Percentiles rank a stretch among this genome's conserved stretches.
These are phyloP conservation scores for Inga laurina DNA, from an alignment of 306 rosid species.

Conservation along the genomic window DNA sequence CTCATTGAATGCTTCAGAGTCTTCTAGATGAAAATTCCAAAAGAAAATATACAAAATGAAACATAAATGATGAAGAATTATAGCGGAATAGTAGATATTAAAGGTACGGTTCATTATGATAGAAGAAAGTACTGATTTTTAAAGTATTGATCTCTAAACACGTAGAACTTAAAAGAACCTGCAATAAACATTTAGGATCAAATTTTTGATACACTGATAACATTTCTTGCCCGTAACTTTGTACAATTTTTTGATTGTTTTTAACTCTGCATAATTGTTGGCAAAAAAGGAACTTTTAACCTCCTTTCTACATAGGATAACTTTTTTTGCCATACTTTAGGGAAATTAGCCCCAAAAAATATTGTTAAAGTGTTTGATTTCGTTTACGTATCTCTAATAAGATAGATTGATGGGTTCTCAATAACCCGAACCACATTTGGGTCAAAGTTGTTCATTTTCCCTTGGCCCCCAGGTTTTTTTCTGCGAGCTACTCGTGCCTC, in stretches of 20 bases:
- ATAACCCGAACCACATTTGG: not conserved
- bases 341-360: not conserved
- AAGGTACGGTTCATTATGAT: not conserved
- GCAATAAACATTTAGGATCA: too few relatives aligned
- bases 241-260: too few relatives aligned
- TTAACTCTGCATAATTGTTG: too few relatives aligned
- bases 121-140: not conserved
- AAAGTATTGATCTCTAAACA: not conserved
- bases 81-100: too few relatives aligned
- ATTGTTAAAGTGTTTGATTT: not conserved
- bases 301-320: not conserved
- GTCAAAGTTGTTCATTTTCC: not conserved
- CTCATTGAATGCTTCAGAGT: not conserved
- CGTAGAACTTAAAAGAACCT: not conserved
- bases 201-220: too few relatives aligned
- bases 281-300: too few relatives aligned
- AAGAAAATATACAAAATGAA: not conserved
- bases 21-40: not conserved
- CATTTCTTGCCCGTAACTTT: too few relatives aligned
- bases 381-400: not conserved
- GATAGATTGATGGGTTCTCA: not conserved
- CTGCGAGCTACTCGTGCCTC: too few relatives aligned
- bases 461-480: not conserved
- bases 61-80: not conserved
- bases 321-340: not conserved